Evolutionary conservation across 495 filamentous ascomycete species (phyloP), one percentile per base, ranked within the genome.

Genomic region (Penicillium antarcticum): DNA sequence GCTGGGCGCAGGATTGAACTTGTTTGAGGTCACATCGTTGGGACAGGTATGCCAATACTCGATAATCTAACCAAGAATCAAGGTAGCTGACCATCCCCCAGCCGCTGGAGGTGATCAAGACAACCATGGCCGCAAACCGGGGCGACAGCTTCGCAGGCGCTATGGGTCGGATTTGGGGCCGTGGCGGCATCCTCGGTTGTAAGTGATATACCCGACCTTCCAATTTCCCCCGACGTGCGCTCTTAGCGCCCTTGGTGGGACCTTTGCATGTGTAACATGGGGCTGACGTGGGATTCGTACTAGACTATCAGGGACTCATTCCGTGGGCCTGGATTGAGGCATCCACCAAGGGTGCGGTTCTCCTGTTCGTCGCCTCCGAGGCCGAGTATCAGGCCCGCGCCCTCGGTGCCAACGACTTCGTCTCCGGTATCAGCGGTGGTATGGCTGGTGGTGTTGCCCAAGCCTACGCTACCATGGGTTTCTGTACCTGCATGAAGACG

Each of bases 321-420:
- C 94, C 94, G 56, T 98, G 94, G 94, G 94, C 94, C 75, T 98
- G 94, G 94, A 98, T 98, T 80, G 94, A 98, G 80, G 95, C 95
- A 71, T 97, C 94, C 61, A 97, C 95, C 70, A 98, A 98, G 78
- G 94, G 94, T 66, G 94, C 94, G 58, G 94, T 98, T 56, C 87
- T 98, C 67, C 89, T 98, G 74, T 98, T 98, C 76, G 92, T 98
- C 73, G 92, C 95, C 62, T 95, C 91, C 56, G 94, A 98, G 76
- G 92, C 91, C 71, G 94, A 98, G 77, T 97, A 86, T 80, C 84
- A 91, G 66, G 92, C 91, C 57, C 85, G 85, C 61, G 70, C 73
- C 54, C 80, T 86, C 59, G 95, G 95, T 57, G 92, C 91, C 57
- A 79, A 77, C 58, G 86, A 92, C 65, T 97, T 98, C 74, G 76